Evolutionary conservation across 176 grass and related monocot species (phyloP).

Genomic region (Eragrostis nindensis): DNA sequence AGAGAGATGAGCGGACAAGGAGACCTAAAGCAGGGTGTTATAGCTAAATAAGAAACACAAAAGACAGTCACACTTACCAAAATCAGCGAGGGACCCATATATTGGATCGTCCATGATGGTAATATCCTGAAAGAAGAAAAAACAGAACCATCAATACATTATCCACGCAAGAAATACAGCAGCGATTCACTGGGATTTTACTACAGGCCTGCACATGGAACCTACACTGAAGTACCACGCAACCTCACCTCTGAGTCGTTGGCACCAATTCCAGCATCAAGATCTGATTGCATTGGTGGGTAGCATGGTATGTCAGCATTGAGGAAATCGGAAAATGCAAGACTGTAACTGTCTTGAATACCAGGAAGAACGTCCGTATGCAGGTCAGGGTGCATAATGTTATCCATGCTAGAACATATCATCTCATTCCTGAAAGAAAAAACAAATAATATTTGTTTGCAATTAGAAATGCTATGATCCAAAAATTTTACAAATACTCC

Average conservation of each 20-base stretch:
- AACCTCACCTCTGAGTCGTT: constrained; percentile 44
- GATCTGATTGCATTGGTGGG: constrained; percentile 66
- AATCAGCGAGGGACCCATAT: constrained; percentile 76
- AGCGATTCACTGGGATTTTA: constrained; percentile 19
- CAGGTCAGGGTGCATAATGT: constrained; percentile 53
- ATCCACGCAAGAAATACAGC: constrained; percentile 27
- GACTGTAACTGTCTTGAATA: constrained; percentile 73
- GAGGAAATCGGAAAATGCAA: constrained; percentile 81
- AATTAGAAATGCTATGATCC: background rate
- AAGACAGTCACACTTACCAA: constrained; percentile 52
- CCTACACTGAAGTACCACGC: constrained; percentile 7
- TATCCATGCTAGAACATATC: constrained; percentile 70
- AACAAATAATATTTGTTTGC: background rate
- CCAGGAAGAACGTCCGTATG: constrained; percentile 61
- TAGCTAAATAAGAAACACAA: constrained; percentile 10
- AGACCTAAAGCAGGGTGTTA: constrained; percentile 12
- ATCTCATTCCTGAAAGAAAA: constrained; percentile 48
- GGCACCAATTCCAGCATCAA: constrained; percentile 63
- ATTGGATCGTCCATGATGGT: constrained; percentile 67
- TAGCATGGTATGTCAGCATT: constrained; percentile 72
- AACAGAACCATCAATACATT: constrained; percentile 28
- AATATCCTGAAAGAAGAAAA: constrained; percentile 55
- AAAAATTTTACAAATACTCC: constrained; percentile 27
- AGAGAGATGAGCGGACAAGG: background rate
- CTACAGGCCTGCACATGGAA: background rate